Conservation (phyloP, 2,329 filamentous ascomycete species). For the Pseudogymnoascus sp. region DNA sequence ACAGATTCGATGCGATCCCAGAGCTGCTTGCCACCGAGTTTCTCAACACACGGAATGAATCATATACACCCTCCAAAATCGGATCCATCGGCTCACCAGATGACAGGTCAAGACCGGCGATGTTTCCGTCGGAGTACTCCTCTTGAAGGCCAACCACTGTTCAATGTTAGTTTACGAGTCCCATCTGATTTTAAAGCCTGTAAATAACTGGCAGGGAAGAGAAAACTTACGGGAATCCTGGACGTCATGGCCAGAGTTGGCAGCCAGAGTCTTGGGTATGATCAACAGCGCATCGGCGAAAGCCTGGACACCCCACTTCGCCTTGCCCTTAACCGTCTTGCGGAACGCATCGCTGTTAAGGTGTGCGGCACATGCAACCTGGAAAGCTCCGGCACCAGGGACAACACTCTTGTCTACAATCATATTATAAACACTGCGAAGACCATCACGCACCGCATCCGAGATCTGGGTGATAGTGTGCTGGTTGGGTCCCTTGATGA, state of each 20-base stretch:
- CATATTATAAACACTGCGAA: constrained; percentile 97
- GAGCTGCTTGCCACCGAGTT: constrained; percentile 92
- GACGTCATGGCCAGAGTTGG: constrained; percentile 92
- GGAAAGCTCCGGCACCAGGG: constrained; percentile 89
- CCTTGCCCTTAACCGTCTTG: constrained; percentile 94
- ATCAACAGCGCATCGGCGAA: constrained; percentile 92
- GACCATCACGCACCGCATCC: constrained; percentile 88
- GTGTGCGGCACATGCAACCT: constrained; percentile 83
- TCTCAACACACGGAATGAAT: constrained; percentile 89
- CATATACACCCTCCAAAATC: constrained; percentile 82
- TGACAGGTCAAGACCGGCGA: constrained; percentile 77
- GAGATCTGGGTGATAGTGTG: constrained; percentile 97
- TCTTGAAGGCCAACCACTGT: constrained; percentile 80
- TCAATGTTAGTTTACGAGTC: constrained; percentile 16
- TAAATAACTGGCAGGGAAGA: constrained; percentile 9
- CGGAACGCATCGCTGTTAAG: constrained; percentile 78
- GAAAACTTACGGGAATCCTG: constrained; percentile 76
- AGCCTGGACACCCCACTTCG: constrained; percentile 88
- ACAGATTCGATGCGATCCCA: constrained; percentile 88
- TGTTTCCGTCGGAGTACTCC: constrained; percentile 72
- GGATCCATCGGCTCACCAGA: constrained; percentile 95
- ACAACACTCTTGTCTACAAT: constrained; percentile 97
- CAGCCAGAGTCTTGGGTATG: constrained; percentile 94
- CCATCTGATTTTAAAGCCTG: background rate
- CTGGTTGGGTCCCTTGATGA: constrained; percentile 96